A percentile compares a stretch with the other conserved stretches of the same genome.
These are phyloP conservation scores for Coemansia asiatica DNA, from an alignment of 192 early-diverging fungal genomes.

Conservation along the genomic window DNA sequence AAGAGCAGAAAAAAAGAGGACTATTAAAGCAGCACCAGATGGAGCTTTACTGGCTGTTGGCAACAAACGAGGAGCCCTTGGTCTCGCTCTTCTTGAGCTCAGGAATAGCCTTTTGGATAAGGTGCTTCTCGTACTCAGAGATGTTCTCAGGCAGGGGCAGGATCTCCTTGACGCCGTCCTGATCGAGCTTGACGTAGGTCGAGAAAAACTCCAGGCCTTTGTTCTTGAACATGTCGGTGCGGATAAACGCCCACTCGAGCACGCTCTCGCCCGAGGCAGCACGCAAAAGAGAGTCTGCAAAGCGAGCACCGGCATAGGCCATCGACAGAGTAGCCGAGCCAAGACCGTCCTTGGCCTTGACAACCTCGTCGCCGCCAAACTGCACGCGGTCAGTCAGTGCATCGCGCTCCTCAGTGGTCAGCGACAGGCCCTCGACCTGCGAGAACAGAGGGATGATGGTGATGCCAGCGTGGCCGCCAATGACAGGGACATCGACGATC, in stretches of 20 bases:
- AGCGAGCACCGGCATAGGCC: conserved; percentile 87
- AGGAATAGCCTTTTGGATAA: conserved; percentile 77
- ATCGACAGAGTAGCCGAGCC: conserved; percentile 89
- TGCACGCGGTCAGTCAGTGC: conserved; percentile 94
- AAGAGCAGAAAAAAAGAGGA: background rate
- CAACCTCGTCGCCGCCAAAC: conserved; percentile 99
- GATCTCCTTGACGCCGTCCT: conserved; percentile 86
- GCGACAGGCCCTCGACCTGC: conserved; percentile 65
- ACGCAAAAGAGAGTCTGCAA: conserved; percentile 85
- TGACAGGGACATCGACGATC: conserved; percentile 77
- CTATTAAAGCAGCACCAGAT: background rate
- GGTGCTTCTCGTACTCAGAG: conserved; percentile 82
- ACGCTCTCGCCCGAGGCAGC: conserved; percentile 76
- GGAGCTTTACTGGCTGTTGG: conserved; percentile 36
- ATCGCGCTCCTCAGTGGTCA: conserved; percentile 85
- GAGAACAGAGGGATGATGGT: conserved; percentile 97
- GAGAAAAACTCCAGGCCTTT: conserved; percentile 75
- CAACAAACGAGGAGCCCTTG: conserved; percentile 71
- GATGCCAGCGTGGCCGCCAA: conserved; percentile 96
- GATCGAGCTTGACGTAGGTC: conserved; percentile 73
- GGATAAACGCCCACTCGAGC: conserved; percentile 87
- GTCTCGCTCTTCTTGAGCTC: conserved; percentile 92
- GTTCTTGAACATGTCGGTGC: conserved; percentile 63
- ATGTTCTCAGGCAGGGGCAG: conserved; percentile 70
- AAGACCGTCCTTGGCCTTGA: conserved; percentile 98